Evolutionary conservation across 1,139 yeast genomes (phyloP), one percentile per base, ranked within the genome.

Genomic region (Suhomyces bribrorum): DNA sequence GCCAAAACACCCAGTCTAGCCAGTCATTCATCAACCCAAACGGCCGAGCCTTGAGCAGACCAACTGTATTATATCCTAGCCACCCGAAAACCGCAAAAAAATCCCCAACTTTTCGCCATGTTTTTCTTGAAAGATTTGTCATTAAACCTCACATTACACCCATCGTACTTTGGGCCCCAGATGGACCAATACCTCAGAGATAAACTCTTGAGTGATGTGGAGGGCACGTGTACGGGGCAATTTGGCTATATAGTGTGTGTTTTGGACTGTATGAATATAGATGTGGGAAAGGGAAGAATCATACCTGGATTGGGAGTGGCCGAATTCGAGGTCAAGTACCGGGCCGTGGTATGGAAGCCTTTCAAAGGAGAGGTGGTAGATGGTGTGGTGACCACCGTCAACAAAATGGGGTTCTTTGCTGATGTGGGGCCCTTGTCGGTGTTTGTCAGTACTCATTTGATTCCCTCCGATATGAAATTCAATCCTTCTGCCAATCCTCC

Each of bases 281-380:
- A 92, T 58, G 95, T 92, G 32, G 98, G 97, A 35, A 85, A 88
- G 54, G 99, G 98, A 22, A 75, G 88, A 54, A 87, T 92, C 47
- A 77, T 92, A 36, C 96, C 98, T 2, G 84, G 92, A 9, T 65
- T 75, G 28, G 98, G 99, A 7, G 84, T 90, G 57, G 98, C 98
- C 0, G 97, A 90, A 63, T 92, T 94, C 55, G 95, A 88, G 53
- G 98, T 94, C 37, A 87, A 88, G 61, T 92, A 92, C 63, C 75
- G 96, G 52, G 99, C 99, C 0, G 92, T 92, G 44, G 97, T 92
- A 24, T 92, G 97, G 95, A 85, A 94, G 57, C 98, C 99, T 2
- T 94, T 92, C 68, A 92, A 90, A 64, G 97, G 97, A 23, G 98
- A 92, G 64, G 98, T 92, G 5, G 97, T 92, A 23, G 98, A 92